A percentile compares a stretch with the other conserved stretches of the same genome.
These are phyloP conservation scores for Mollisiaceae sp. DNA, from an alignment of 2,329 filamentous ascomycete species.

Conservation along the genomic window DNA sequence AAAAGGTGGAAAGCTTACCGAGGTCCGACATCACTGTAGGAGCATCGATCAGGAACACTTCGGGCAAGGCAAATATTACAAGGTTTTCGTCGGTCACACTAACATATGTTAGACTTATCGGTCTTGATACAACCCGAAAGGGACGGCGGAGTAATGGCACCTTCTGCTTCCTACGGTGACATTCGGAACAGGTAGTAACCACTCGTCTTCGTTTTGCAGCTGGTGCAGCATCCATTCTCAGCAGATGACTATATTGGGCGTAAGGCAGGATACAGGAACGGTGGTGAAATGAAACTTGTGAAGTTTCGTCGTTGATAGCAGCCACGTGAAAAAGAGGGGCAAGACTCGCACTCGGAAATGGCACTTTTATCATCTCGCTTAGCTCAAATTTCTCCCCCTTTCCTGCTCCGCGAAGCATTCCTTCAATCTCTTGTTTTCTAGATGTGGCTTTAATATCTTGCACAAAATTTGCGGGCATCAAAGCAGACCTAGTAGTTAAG, in stretches of 20 bases:
- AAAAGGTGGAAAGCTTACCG: conserved; percentile 53
- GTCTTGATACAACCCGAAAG: not conserved
- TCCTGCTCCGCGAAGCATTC: not conserved
- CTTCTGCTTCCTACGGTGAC: conserved; percentile 39
- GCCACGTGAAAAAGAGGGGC: conserved; percentile 1
- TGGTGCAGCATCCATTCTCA: not conserved
- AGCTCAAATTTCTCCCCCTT: conserved; percentile 2
- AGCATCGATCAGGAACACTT: conserved; percentile 57
- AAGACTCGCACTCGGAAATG: conserved; percentile 1
- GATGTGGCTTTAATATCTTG: not conserved
- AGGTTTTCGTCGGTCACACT: conserved; percentile 22
- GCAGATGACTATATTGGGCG: not conserved
- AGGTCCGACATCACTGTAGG: conserved; percentile 56
- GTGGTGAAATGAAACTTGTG: not conserved
- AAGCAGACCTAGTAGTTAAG: not conserved
- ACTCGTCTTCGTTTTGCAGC: conserved; percentile 56
- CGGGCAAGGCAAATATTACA: conserved; percentile 36
- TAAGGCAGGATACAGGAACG: not conserved
- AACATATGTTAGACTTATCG: not conserved
- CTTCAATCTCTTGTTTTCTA: not conserved
- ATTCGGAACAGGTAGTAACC: conserved; percentile 66
- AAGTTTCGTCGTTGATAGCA: not conserved
- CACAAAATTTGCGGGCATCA: not conserved
- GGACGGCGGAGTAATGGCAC: conserved; percentile 6
- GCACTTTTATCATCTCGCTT: not conserved